Percentiles rank a stretch among this genome's conserved stretches.
Conservation (phyloP, 495 filamentous ascomycete genomes). For the Hamigera avellanea region DNA sequence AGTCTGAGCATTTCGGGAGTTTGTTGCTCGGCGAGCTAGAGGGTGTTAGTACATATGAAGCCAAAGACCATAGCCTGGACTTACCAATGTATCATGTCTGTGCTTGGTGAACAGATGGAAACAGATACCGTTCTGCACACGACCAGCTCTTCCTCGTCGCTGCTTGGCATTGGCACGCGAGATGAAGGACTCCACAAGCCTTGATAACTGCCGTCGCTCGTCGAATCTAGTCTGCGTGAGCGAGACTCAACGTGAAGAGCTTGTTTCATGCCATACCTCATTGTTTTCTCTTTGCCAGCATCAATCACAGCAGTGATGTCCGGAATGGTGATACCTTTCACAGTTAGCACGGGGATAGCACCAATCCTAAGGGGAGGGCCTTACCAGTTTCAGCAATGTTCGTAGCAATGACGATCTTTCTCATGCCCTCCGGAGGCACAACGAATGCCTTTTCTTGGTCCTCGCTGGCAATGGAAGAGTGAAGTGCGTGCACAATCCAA, state of each 20-base stretch:
- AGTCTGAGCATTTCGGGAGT: slow-evolving; percentile 91
- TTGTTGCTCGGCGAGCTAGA: slow-evolving; percentile 74
- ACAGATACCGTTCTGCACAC: slow-evolving; percentile 86
- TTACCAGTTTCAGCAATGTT: slow-evolving; percentile 91
- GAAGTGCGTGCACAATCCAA: slow-evolving; percentile 79
- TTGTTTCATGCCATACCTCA: no score
- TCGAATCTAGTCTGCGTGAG: slow-evolving; percentile 47
- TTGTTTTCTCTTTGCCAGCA: slow-evolving; percentile 90
- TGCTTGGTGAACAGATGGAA: slow-evolving; percentile 90
- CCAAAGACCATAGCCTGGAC: neutral
- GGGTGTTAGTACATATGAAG: neutral
- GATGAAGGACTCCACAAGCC: slow-evolving; percentile 85
- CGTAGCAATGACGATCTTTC: slow-evolving; percentile 90
- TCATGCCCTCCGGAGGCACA: slow-evolving; percentile 63
- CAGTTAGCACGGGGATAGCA: slow-evolving; percentile 1
- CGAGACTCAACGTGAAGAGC: neutral
- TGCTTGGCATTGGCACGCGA: slow-evolving; percentile 91
- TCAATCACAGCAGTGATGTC: slow-evolving; percentile 94
- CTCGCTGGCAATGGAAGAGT: slow-evolving; percentile 91
- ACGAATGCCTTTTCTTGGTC: slow-evolving; percentile 89
- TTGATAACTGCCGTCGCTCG: slow-evolving; percentile 79
- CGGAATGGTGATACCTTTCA: slow-evolving; percentile 69
- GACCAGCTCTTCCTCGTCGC: slow-evolving; percentile 85
- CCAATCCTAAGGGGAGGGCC: neutral
- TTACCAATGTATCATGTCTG: slow-evolving; percentile 57